Conservation (phyloP, 2,329 filamentous ascomycete species). For the Mollisia scopiformis region DNA sequence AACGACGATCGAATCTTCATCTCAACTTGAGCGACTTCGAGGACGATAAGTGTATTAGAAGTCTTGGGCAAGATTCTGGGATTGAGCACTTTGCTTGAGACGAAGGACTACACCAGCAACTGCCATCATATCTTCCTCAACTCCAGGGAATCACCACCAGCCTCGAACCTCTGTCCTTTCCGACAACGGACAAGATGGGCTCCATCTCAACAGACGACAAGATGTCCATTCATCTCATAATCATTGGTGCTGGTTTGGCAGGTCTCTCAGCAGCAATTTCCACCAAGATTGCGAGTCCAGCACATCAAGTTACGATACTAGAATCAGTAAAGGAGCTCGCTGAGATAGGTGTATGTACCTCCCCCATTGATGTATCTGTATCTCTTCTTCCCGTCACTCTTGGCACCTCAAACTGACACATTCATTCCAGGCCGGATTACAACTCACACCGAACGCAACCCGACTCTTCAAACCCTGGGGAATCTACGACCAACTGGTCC, state of each 20-base stretch:
- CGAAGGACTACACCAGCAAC: no score
- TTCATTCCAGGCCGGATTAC: constrained; percentile 30
- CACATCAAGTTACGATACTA: constrained; percentile 45
- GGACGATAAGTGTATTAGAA: no score
- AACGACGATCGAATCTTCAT: no score
- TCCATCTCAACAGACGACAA: background rate
- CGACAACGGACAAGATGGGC: no score
- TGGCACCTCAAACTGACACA: background rate
- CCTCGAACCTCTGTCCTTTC: no score
- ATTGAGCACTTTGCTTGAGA: no score
- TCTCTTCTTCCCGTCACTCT: background rate
- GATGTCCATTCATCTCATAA: constrained; percentile 39
- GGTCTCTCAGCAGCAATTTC: constrained; percentile 45
- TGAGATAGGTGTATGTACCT: constrained; percentile 39
- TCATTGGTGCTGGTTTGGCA: constrained; percentile 47
- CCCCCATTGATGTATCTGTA: background rate
- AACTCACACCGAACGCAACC: constrained; percentile 35
- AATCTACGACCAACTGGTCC: constrained; percentile 26
- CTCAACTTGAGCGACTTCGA: no score
- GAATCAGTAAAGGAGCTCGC: constrained; percentile 45
- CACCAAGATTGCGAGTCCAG: constrained; percentile 36
- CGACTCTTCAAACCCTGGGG: constrained; percentile 35
- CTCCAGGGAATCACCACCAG: background rate
- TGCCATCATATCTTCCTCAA: background rate
- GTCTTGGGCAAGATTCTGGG: no score